Base-by-base conservation (phyloP, 108 stramenopile species). In the Pseudonitzschia pungens region DNA sequence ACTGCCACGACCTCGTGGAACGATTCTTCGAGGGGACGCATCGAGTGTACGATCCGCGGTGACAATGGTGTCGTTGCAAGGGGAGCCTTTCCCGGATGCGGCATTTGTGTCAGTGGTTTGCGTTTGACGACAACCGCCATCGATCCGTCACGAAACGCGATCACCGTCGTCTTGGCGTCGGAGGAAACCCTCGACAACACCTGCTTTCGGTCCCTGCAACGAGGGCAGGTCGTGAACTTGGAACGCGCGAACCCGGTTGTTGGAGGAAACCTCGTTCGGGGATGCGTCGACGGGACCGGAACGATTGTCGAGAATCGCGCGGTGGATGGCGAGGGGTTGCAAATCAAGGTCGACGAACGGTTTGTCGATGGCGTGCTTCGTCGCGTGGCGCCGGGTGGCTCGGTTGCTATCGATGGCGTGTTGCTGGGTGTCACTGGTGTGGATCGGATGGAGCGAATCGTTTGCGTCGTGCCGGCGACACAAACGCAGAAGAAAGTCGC, bases 321-420 rank as follows among this genome's bases (percentile, higher is more conserved):
- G 14, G 98, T 98, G 70, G 84, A 87, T 29, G 98, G 98, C 81
- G 90, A 88, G 4, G 36, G 36, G 2, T 82, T 99, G 58, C 95
- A 86, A 57, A 86, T 88, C 79, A 96, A 75, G 42, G 84, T 86
- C 18, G 73, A 77, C n/a, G 45, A 71, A 44, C 31, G n/a, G 28
- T 36, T 36, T 36, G 36, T 36, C 36, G 65, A 85, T 9, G 69
- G 64, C 27, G 90, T 97, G 36, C 68, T 96, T 28, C 76, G 95
- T 70, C 97, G 92, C 74, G 96, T 99, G 70, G 99, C 98, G 8
- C 95, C 95, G 27, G 98, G 98, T 68, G 99, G 97, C 24, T 99
- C 97, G 76, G 88, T 99, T 72, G 97, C 97, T 7, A 84, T 98
- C 57, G 99, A 99, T 78, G 99, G 99, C 15, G 96, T 96, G 0